Conservation (phyloP, 805 yeast genomes). For the Jamesozyma lodderae region DNA sequence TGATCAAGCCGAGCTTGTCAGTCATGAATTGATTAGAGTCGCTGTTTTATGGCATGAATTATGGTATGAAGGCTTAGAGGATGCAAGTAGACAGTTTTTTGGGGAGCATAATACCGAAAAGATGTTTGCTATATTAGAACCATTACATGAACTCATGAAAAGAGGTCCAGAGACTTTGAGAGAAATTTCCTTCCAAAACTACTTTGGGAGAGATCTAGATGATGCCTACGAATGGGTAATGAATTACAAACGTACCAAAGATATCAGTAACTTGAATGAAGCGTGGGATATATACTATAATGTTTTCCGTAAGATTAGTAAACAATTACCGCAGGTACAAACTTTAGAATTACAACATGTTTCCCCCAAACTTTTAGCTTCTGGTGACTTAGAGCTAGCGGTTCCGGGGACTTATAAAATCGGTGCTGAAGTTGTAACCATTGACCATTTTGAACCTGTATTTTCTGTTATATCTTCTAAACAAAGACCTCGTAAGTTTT, state of each 20-base stretch:
- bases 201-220: constrained; percentile 85
- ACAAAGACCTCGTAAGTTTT: constrained; percentile 85
- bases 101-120: constrained; percentile 92
- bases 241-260: constrained; percentile 76
- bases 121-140: constrained; percentile 86
- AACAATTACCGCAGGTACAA: constrained; percentile 81
- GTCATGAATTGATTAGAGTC: constrained; percentile 84
- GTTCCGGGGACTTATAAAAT: constrained; percentile 91
- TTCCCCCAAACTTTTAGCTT: constrained; percentile 78
- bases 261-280: constrained; percentile 80
- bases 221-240: constrained; percentile 93
- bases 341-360: constrained; percentile 86
- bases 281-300: constrained; percentile 97
- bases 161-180: constrained; percentile 87
- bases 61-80: constrained; percentile 97
- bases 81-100: constrained; percentile 86
- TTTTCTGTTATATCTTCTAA: constrained; percentile 86
- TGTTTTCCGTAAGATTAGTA: constrained; percentile 82
- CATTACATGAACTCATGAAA: constrained; percentile 75
- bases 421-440: constrained; percentile 67
- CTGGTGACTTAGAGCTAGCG: constrained; percentile 73
- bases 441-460: constrained; percentile 69
- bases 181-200: constrained; percentile 84
- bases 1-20: constrained; percentile 89
- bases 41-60: constrained; percentile 96